Evolutionary conservation across 202 grass and related monocot species (phyloP).

Genomic region (Saccharum hybrid): DNA sequence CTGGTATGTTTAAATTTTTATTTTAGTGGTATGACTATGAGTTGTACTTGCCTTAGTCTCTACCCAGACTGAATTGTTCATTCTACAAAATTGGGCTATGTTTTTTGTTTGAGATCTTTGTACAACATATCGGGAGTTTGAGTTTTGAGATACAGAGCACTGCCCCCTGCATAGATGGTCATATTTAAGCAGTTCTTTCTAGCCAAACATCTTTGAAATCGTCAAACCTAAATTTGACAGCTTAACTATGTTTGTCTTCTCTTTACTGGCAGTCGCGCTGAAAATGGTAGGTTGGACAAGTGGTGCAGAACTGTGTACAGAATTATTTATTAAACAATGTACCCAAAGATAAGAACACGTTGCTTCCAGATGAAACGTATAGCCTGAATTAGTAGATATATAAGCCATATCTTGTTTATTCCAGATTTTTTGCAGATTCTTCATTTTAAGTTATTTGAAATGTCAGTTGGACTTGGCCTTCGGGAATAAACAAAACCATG

Average conservation of each 20-base stretch:
- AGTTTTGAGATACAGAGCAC: slow-evolving; percentile 8
- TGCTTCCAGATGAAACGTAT: background rate
- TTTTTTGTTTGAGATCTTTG: slow-evolving; percentile 26
- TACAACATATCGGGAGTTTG: background rate
- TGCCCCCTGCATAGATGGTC: background rate
- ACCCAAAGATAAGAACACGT: background rate
- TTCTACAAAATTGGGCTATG: background rate
- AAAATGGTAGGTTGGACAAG: background rate
- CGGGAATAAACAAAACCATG: slow-evolving; percentile 28
- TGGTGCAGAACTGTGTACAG: slow-evolving; percentile 7
- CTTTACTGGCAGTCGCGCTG: background rate
- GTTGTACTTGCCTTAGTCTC: slow-evolving; percentile 12
- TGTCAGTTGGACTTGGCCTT: background rate
- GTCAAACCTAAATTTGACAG: background rate
- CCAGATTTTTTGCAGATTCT: background rate
- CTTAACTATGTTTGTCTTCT: slow-evolving; percentile 17
- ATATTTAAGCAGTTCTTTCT: slow-evolving; percentile 15
- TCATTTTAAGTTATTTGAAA: slow-evolving; percentile 14
- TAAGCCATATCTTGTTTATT: background rate
- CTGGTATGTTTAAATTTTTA: background rate
- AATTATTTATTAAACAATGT: background rate
- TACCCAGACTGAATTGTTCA: background rate
- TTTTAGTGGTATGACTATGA: background rate
- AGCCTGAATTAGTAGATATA: background rate
- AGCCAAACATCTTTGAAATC: slow-evolving; percentile 4